Conservation (phyloP, 495 filamentous ascomycete genomes). For the Penicillium canariense region DNA sequence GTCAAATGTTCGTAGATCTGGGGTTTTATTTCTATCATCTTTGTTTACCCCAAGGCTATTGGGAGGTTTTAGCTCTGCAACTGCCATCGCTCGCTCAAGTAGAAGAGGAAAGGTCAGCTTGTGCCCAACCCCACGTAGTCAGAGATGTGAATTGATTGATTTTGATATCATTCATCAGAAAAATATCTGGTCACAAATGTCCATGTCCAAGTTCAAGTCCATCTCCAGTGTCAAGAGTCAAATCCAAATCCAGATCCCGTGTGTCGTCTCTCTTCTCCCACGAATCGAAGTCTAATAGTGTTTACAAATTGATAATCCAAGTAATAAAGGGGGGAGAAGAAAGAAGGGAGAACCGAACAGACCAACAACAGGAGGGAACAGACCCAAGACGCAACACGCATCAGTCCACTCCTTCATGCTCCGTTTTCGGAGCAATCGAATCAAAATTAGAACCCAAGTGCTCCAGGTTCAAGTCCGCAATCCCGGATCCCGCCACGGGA, state of each 20-base stretch:
- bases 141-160: background rate
- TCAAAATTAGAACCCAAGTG: constrained; percentile 16
- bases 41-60: too few species aligned
- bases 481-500: constrained; percentile 27
- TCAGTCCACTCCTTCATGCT: background rate
- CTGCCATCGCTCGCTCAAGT: too few species aligned
- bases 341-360: background rate
- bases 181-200: background rate
- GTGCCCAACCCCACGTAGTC: too few species aligned
- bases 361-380: background rate
- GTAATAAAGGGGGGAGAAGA: background rate
- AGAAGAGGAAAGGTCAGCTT: too few species aligned
- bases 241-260: background rate
- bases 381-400: background rate
- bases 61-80: too few species aligned
- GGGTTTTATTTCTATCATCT: too few species aligned
- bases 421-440: background rate
- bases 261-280: constrained; percentile 2
- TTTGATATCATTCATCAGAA: background rate
- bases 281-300: constrained; percentile 3
- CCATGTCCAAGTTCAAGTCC: background rate
- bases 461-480: constrained; percentile 26
- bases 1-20: too few species aligned
- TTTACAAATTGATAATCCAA: constrained; percentile 4
- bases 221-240: background rate